Base-by-base conservation (phyloP, 768 basidiomycete genomes). In the Boletus pseudo-olivaceus region DNA sequence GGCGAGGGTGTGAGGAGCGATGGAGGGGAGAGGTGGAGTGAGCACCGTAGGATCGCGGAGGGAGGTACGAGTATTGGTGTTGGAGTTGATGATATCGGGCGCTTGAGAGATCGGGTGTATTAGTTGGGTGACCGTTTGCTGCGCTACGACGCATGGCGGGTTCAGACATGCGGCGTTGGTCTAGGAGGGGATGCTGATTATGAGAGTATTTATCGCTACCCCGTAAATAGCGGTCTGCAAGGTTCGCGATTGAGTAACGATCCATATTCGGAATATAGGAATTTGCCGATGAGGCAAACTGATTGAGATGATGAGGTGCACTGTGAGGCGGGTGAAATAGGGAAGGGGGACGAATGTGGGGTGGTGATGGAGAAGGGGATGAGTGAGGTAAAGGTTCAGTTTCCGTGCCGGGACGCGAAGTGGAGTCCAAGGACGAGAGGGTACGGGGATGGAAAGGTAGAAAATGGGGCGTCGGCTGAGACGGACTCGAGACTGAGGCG, bases 101-200 rank as follows among this genome's bases (percentile, higher is more conserved):
- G 47, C 68, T 57, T 45, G 58, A 50, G 47, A 69, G 67, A 68
- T 64, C 68, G 50, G 73, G 51, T 50, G 68, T 43, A 54, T 70
- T 70, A 38, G 70, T 50, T 51, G 73, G 50, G 41, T 73, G 64
- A 48, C 70, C 57, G 39, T 73, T 59, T 64, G 81, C 75, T 49
- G 76, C 58, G 66, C 73, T 75, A 60, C 74, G 62, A 56, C 78
- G 75, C 57, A 80, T 72, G 51, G 81, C 72, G 44, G 85, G 83
- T 66, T 86, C 84, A 63, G 85, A 87, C 82, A 85, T 83, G 68
- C 85, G 82, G 64, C 84, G 76, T 49, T 82, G 82, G 72, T 84
- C 83, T 53, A 79, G 69, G 58, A 75, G 65, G 53, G 73, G 59
- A 63, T 62, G 57, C 64, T 62, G 69, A 68, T 62, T 69, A 62